Evolutionary conservation across 768 basidiomycete species (phyloP).

Genomic region (Lentinula sp.): DNA sequence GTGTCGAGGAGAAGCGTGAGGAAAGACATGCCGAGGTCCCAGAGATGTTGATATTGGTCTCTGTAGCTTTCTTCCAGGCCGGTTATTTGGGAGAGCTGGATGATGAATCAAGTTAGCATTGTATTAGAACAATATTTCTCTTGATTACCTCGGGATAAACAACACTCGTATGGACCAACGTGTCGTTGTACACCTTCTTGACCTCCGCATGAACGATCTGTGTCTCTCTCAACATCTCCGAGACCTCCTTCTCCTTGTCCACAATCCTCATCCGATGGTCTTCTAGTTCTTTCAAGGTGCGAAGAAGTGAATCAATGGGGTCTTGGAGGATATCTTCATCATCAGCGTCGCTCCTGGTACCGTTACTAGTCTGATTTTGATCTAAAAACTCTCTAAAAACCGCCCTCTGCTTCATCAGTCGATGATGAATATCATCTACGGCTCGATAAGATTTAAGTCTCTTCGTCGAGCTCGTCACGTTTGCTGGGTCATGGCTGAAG

Average conservation of each 20-base stretch:
- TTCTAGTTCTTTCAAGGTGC: conserved; percentile 46
- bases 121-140: not conserved
- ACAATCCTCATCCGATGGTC: conserved; percentile 36
- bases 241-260: conserved; percentile 42
- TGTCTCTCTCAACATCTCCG: conserved; percentile 42
- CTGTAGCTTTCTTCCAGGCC: conserved; percentile 74
- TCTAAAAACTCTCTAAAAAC: conserved; percentile 42
- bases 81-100: conserved; percentile 62
- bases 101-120: not conserved
- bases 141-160: conserved; percentile 65
- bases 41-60: conserved; percentile 75
- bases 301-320: conserved; percentile 44
- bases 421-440: conserved; percentile 68
- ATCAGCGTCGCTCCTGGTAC: not conserved
- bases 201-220: conserved; percentile 48
- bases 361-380: conserved; percentile 11
- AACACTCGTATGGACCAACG: conserved; percentile 62
- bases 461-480: conserved; percentile 63
- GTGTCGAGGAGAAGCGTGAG: conserved; percentile 71
- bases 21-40: conserved; percentile 77
- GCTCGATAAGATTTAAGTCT: conserved; percentile 60
- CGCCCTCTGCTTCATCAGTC: conserved; percentile 56
- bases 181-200: conserved; percentile 60
- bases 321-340: conserved; percentile 41
- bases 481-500: conserved; percentile 70